These are phyloP conservation scores for Murraya paniculata DNA, from an alignment of 345 rosid genomes.

Conservation along the genomic window DNA sequence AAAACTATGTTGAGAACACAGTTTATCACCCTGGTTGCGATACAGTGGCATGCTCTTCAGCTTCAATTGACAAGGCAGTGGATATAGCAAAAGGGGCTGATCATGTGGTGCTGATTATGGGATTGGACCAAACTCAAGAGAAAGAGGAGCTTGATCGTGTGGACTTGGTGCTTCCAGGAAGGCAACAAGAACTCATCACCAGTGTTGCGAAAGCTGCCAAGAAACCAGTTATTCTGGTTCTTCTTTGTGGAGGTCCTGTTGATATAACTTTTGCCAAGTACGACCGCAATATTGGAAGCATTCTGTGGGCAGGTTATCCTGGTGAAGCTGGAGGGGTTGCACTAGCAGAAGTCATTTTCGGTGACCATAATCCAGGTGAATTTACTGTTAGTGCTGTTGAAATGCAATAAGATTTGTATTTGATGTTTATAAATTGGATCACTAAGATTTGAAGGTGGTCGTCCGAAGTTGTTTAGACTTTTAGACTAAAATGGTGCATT, in stretches of 20 bases:
- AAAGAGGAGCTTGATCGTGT: slow-evolving; percentile 67
- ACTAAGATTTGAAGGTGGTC: neutral
- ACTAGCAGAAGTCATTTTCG: slow-evolving; percentile 78
- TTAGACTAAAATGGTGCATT: neutral
- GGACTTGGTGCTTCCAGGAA: slow-evolving; percentile 68
- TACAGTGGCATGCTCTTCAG: slow-evolving; percentile 54
- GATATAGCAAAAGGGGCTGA: slow-evolving; percentile 54
- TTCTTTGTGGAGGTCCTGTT: slow-evolving; percentile 81
- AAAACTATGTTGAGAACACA: slow-evolving; percentile 43
- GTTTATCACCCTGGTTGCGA: slow-evolving; percentile 63
- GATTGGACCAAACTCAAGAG: slow-evolving; percentile 80
- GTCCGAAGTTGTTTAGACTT: neutral
- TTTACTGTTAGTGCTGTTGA: neutral
- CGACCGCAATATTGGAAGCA: slow-evolving; percentile 57
- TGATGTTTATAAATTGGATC: neutral
- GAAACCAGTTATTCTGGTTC: slow-evolving; percentile 65
- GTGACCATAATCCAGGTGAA: slow-evolving; percentile 88
- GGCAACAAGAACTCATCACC: slow-evolving; percentile 61
- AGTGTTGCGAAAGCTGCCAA: slow-evolving; percentile 61
- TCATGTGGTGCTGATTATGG: slow-evolving; percentile 75
- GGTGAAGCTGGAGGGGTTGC: slow-evolving; percentile 87
- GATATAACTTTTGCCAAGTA: slow-evolving; percentile 66
- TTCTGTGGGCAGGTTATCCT: slow-evolving; percentile 96
- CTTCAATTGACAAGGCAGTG: slow-evolving; percentile 52
- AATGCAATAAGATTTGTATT: neutral